Conservation (phyloP, 176 grass and related monocot species). For the Triticum dicoccoides region DNA sequence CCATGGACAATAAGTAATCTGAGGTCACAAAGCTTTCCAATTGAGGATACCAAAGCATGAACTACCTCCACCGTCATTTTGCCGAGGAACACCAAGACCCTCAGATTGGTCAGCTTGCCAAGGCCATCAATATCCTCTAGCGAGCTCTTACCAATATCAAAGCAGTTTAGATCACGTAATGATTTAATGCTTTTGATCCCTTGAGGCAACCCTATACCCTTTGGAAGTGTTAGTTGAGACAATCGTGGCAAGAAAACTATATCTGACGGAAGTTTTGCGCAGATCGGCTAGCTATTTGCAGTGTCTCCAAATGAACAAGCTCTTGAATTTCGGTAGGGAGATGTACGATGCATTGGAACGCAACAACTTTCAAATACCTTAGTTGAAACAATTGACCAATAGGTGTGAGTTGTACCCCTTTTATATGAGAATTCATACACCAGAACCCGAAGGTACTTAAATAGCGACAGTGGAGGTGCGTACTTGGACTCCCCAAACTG, state of each 20-base stretch:
- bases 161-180: background rate
- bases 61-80: background rate
- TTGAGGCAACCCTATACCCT: background rate
- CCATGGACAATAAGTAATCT: background rate
- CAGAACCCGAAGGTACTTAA: background rate
- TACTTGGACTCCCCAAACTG: background rate
- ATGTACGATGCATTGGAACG: background rate
- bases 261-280: background rate
- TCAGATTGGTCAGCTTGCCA: background rate
- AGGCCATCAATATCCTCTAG: background rate
- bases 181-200: background rate
- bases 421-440: background rate
- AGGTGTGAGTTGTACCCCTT: background rate
- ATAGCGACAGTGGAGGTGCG: background rate
- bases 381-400: background rate
- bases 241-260: background rate
- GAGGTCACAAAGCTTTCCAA: background rate
- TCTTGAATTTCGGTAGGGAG: background rate
- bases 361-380: background rate
- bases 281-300: background rate
- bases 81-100: background rate
- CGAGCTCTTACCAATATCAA: background rate
- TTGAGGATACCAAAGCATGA: background rate
- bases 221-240: background rate
- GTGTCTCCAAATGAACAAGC: background rate